Percentiles rank a stretch among this genome's conserved stretches.
These are phyloP conservation scores for Brassica juncea DNA, from an alignment of 345 rosid genomes.

Conservation along the genomic window DNA sequence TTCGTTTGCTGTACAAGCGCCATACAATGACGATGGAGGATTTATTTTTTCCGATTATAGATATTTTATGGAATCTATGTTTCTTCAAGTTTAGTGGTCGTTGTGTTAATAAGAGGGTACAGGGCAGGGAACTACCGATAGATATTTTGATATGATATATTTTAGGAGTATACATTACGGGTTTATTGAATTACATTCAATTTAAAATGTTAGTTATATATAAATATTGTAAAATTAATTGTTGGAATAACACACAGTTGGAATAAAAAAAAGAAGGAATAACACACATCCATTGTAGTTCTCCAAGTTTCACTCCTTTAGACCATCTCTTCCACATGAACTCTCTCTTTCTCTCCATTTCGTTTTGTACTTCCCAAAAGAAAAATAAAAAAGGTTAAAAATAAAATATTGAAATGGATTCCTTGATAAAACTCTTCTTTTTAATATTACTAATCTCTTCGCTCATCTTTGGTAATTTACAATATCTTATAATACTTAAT, in stretches of 20 bases:
- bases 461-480: constrained; percentile 15
- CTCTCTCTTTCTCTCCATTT: constrained; percentile 1
- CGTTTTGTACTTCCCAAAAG: neutral
- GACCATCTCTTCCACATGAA: neutral
- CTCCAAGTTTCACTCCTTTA: constrained; percentile 4
- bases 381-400: neutral
- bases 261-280: neutral
- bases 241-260: neutral
- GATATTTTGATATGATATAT: neutral
- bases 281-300: neutral
- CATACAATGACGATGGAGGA: neutral
- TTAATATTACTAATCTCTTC: constrained; percentile 7
- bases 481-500: neutral
- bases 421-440: neutral
- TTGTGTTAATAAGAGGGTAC: neutral
- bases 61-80: neutral
- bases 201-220: neutral
- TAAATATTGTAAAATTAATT: neutral
- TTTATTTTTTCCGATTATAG: neutral
- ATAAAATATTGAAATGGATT: neutral
- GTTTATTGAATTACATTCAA: neutral
- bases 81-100: neutral
- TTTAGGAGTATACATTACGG: neutral
- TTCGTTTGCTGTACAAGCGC: neutral
- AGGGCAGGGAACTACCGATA: neutral